Conservation (phyloP, 2,329 filamentous ascomycete species). For the Cytospora paraplurivora region DNA sequence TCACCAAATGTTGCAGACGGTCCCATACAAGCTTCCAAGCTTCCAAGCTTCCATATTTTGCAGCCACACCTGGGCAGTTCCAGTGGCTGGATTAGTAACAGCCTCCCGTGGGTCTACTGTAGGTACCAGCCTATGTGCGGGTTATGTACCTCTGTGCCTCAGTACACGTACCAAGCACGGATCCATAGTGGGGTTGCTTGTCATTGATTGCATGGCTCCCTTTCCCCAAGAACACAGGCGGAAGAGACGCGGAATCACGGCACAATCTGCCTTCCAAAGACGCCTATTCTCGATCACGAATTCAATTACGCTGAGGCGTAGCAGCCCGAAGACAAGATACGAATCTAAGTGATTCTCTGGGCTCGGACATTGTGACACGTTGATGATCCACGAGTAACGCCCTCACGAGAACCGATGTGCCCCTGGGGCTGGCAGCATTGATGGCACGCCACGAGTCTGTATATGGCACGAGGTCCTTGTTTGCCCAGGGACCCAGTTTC, state of each 20-base stretch:
- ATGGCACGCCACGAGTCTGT: constrained; percentile 39
- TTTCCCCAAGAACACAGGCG: constrained; percentile 8
- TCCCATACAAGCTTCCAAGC: not conserved
- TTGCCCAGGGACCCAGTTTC: constrained; percentile 79
- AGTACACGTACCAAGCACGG: not conserved
- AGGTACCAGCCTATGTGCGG: not conserved
- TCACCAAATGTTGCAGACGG: not conserved
- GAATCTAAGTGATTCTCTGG: not conserved
- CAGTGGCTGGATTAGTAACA: constrained; percentile 5
- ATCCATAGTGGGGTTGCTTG: not conserved
- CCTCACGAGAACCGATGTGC: constrained; percentile 28
- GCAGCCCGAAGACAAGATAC: not conserved
- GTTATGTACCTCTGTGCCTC: not conserved
- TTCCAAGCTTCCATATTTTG: not conserved
- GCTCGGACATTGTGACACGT: not conserved
- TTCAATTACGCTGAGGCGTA: not conserved
- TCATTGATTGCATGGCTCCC: constrained; percentile 12
- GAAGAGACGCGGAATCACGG: constrained; percentile 1
- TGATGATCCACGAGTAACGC: constrained; percentile 13
- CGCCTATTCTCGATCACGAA: not conserved
- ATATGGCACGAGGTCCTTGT: constrained; percentile 64
- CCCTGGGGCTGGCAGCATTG: constrained; percentile 46
- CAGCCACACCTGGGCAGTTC: constrained; percentile 11
- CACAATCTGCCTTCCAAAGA: constrained; percentile 8
- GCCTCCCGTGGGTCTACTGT: not conserved